A percentile compares a stretch with the other conserved stretches of the same genome.
These are phyloP conservation scores for Colletotrichum tanaceti DNA, from an alignment of 2,329 filamentous ascomycete species.

Conservation along the genomic window DNA sequence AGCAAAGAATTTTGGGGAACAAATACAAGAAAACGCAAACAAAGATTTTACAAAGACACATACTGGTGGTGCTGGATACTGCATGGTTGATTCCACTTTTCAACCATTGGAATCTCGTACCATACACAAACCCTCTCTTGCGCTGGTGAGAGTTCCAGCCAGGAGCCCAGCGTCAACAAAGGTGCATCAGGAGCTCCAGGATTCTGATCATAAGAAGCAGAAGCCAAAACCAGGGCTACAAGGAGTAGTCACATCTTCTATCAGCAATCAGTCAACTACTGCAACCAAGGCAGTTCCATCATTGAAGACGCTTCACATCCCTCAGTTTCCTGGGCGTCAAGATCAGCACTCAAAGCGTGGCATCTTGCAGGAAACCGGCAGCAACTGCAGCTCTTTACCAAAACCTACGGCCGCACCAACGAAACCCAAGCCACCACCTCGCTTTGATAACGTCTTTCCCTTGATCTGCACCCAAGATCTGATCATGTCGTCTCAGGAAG, in stretches of 20 bases:
- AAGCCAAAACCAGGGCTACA: too few species aligned
- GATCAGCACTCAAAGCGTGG: conserved; percentile 4
- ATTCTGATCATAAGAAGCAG: background rate
- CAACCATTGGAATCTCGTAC: background rate
- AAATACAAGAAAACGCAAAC: background rate
- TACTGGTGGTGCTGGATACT: background rate
- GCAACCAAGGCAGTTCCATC: background rate
- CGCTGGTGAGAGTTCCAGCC: background rate
- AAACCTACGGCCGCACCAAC: background rate
- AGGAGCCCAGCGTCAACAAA: background rate
- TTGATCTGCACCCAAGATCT: conserved; percentile 61
- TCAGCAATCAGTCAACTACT: background rate
- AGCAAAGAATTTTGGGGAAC: background rate
- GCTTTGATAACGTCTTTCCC: conserved; percentile 42
- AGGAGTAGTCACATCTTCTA: background rate
- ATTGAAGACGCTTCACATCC: background rate
- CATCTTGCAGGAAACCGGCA: conserved; percentile 18
- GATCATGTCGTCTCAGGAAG: conserved; percentile 59
- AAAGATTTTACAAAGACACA: background rate
- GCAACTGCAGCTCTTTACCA: conserved; percentile 1
- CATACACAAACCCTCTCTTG: too few species aligned
- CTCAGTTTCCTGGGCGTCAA: background rate
- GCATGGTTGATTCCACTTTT: too few species aligned
- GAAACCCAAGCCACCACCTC: background rate
- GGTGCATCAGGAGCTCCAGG: background rate